Base-by-base conservation (phyloP, 495 filamentous ascomycete species). In the Venustampulla echinocandica region DNA sequence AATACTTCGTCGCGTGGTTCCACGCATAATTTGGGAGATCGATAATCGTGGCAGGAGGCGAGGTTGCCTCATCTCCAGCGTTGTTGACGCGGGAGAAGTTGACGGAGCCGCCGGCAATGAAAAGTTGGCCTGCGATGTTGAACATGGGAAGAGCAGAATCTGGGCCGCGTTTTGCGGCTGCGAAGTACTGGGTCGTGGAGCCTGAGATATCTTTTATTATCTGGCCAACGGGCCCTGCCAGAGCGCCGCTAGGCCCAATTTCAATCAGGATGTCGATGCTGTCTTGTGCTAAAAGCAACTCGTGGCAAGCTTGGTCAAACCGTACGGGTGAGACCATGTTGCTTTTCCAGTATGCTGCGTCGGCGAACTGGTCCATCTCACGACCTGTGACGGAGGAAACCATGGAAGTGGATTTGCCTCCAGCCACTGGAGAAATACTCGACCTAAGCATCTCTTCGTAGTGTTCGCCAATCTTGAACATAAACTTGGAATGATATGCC, bases 171-270 rank as follows among this genome's bases (percentile, higher is more conserved):
- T 49, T 18, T 2, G 71, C 43, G 5, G 63, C 53, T 1, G 61
- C 53, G 13, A 55, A 18, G 47, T 76, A 77, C 11, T 55, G 52
- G 3, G 69, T 64, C 71, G 73, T 76, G 57, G 75, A 74, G 37
- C 18, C 39, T 15, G 38, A 28, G 10, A 44, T 2, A n/a, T 59
- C 32, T 2, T 55, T 32, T 9, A 78, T 45, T 2, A 35, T 30
- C 28, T 58, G 49, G 48, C 69, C 71, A 20, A 82, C 54, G 1
- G 81, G 79, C 0, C 75, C 75, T 44, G 76, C 67, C 0, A 87
- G 64, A 0, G 81, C 77, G 3, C 69, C 62, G 48, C 84, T 80
- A 20, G 83, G 80, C 0, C 83, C 82, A 15, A 84, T 63, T 50
- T 85, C 81, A 20, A 85, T 43, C 2, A 84, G 54, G 10, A 32